Evolutionary conservation across 305 asterid genomes (phyloP), one percentile per base, ranked within the genome.

Genomic region (Solanum aculeatissimum): DNA sequence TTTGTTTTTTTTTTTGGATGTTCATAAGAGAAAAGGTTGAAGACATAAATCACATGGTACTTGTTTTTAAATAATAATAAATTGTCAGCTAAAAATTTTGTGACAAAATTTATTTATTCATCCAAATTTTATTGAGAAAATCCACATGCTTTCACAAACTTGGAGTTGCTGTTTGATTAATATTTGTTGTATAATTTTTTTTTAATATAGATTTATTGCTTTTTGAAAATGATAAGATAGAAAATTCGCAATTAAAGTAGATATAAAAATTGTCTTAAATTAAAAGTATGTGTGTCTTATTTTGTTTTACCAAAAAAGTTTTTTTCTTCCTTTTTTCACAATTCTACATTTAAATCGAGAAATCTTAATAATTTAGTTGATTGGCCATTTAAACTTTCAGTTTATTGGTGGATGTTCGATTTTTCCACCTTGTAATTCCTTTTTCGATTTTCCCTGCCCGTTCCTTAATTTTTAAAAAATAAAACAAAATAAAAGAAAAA

Each of bases 321-420:
- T 55, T 19, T 55, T 1, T 1, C 9, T 35, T 35, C 2, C 3
- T 55, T 19, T 55, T 55, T 8, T 6, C 9, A 55, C 60, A 0
- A 55, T 55, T 7, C 13, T 7, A 55, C 25, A 55, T 8, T 0
- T 12, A 9, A 21, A 0, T 0, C 0, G 4, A 55, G 0, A 55
- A 55, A 19, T 55, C 1, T 55, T 55, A 19, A 1, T 9, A 55
- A 11, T 0, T 2, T 55, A 55, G 8, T 8, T 55, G 0, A 10
- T 55, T 8, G 23, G 2, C 1, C 9, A 55, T 55, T 2, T 7
- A 1, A 18, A 55, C 1, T 19, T 55, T 3, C 9, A 19, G 4
- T 0, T 55, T 55, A 23, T 55, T 55, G 0, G 0, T 1, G 1
- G 9, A 6, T 7, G 10, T 55, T 55, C 5, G 3, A 7, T 55